phyloP scores from a whole-genome alignment of 495 filamentous ascomycete species.

The Neurospora sublineolata region DNA sequence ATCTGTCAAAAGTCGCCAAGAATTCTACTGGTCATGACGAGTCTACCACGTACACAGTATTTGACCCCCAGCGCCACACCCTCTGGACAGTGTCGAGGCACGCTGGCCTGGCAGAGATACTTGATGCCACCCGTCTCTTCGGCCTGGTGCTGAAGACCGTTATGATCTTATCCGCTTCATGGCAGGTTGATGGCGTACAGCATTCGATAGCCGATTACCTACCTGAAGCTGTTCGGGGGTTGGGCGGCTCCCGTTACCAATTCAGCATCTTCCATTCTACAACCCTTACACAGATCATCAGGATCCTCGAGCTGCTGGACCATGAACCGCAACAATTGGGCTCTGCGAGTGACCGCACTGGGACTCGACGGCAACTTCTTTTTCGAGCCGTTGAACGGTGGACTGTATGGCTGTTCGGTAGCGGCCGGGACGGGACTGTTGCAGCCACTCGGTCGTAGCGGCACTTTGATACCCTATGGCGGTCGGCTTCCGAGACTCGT shows the following conservation, averaged over 20 bases:
- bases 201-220: background rate
- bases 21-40: background rate
- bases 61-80: background rate
- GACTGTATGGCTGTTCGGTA: background rate
- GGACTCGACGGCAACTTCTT: background rate
- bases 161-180: background rate
- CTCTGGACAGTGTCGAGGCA: background rate
- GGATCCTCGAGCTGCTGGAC: background rate
- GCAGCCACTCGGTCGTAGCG: conserved; percentile 16
- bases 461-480: conserved; percentile 1
- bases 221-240: background rate
- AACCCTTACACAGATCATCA: background rate
- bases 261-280: background rate
- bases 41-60: background rate
- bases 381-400: background rate
- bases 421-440: conserved; percentile 15
- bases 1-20: background rate
- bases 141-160: background rate
- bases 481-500: background rate
- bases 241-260: background rate
- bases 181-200: background rate
- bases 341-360: background rate
- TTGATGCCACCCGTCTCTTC: background rate
- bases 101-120: background rate
- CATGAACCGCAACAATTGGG: background rate